Conservation (phyloP, 768 basidiomycete species). For the Podaxis sp. region DNA sequence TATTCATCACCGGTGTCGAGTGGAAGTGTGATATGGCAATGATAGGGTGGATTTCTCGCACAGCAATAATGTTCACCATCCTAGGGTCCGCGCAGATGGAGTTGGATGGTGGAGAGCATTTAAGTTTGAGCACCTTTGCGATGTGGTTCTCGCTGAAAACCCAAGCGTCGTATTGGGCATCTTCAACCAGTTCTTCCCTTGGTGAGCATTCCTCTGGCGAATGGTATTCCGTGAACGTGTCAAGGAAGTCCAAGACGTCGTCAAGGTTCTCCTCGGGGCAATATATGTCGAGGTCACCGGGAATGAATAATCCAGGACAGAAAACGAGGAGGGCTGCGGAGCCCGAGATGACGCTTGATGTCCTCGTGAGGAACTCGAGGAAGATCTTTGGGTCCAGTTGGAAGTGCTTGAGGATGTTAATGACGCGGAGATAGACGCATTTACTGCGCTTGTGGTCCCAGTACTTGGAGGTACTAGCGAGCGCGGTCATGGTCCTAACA, state of each 20-base stretch:
- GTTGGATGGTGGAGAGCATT: not conserved
- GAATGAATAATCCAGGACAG: conserved; percentile 7
- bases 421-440: conserved; percentile 3
- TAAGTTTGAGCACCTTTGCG: conserved; percentile 6
- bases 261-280: conserved; percentile 1
- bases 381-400: conserved; percentile 3
- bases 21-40: conserved; percentile 12
- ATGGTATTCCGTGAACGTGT: conserved; percentile 2
- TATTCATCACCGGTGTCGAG: conserved; percentile 16
- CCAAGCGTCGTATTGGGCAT: not conserved
- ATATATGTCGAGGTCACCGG: conserved; percentile 15
- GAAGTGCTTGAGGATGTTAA: not conserved
- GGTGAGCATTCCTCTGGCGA: not conserved
- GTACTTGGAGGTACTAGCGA: conserved; percentile 5
- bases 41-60: not conserved
- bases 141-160: not conserved
- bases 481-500: conserved; percentile 3
- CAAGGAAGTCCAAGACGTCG: conserved; percentile 2
- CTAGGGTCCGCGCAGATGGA: not conserved
- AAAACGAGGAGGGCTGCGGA: conserved; percentile 12
- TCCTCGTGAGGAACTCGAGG: conserved; percentile 7
- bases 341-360: conserved; percentile 10
- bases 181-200: not conserved
- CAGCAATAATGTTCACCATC: conserved; percentile 11
- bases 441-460: conserved; percentile 5